These are phyloP conservation scores for Hypericum androsaemum DNA, from an alignment of 345 rosid species.

Conservation along the genomic window DNA sequence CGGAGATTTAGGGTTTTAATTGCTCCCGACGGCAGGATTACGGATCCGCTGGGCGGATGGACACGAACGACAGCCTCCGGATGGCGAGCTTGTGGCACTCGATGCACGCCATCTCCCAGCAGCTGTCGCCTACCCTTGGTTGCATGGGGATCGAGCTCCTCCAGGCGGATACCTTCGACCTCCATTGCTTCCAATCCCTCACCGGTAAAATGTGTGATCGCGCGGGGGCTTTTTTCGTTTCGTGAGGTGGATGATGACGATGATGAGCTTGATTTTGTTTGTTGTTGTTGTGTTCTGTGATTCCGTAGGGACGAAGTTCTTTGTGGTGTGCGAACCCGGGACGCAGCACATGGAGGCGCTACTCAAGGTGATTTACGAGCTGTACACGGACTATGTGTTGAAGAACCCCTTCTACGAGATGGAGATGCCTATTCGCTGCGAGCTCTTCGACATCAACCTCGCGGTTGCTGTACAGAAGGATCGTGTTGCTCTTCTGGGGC, in stretches of 20 bases:
- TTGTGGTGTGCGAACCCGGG: conserved; percentile 90
- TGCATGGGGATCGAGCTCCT: conserved; percentile 94
- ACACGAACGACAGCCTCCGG: conserved; percentile 91
- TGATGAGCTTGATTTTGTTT: neutral
- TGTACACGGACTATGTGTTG: conserved; percentile 84
- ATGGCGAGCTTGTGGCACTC: conserved; percentile 99
- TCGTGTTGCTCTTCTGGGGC: conserved; percentile 57
- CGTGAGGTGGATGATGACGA: neutral
- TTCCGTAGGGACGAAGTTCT: conserved; percentile 77
- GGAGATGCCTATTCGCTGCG: conserved; percentile 99
- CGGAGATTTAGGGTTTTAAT: neutral
- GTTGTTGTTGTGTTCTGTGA: too few species aligned
- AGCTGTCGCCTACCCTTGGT: conserved; percentile 75
- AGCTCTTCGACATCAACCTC: conserved; percentile 82
- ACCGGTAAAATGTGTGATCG: conserved; percentile 37
- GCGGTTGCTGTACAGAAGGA: conserved; percentile 77
- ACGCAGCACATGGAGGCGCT: conserved; percentile 76
- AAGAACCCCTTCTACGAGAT: conserved; percentile 98
- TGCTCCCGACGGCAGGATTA: conserved; percentile 41
- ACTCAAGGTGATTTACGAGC: conserved; percentile 63
- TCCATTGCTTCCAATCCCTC: conserved; percentile 90
- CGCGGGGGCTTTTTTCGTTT: too few species aligned
- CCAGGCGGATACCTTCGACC: conserved; percentile 91
- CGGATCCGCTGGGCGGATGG: conserved; percentile 92
- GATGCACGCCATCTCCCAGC: conserved; percentile 99